These are phyloP conservation scores for Cladosporium cucumerinum DNA, from an alignment of 2,329 filamentous ascomycete genomes.

Conservation along the genomic window DNA sequence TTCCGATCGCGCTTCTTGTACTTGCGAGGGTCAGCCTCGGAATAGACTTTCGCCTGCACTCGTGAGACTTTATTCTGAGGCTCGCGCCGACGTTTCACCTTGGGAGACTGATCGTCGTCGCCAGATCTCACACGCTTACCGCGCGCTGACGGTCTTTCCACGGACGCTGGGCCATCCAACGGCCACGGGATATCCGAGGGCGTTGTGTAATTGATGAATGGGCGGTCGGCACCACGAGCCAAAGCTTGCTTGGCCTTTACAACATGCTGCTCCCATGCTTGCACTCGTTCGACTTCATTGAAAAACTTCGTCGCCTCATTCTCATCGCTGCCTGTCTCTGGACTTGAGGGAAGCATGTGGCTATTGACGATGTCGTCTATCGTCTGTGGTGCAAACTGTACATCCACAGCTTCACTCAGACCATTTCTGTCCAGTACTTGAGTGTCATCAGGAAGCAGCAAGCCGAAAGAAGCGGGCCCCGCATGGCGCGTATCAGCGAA, in stretches of 20 bases:
- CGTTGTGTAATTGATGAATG: slow-evolving; percentile 22
- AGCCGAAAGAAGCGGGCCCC: background rate
- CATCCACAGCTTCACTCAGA: background rate
- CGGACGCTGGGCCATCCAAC: background rate
- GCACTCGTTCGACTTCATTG: slow-evolving; percentile 17
- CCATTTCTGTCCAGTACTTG: background rate
- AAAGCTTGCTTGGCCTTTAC: background rate
- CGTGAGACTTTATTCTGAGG: background rate
- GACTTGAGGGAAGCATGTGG: background rate
- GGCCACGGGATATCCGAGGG: background rate
- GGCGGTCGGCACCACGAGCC: background rate
- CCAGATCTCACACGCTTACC: background rate
- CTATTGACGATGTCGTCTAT: slow-evolving; percentile 9
- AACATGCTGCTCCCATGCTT: slow-evolving; percentile 19
- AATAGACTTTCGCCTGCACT: background rate
- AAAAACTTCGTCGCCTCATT: slow-evolving; percentile 17
- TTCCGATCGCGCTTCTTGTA: slow-evolving; percentile 24
- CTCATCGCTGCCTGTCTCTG: background rate
- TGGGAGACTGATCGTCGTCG: background rate
- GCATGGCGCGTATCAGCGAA: background rate
- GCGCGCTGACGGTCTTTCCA: background rate
- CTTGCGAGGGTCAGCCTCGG: slow-evolving; percentile 15
- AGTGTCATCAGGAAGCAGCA: background rate
- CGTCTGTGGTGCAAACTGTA: slow-evolving; percentile 7
- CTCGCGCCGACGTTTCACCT: background rate